phyloP scores from a whole-genome alignment of 1,139 yeast species.

The Meyerozyma athensensis region DNA sequence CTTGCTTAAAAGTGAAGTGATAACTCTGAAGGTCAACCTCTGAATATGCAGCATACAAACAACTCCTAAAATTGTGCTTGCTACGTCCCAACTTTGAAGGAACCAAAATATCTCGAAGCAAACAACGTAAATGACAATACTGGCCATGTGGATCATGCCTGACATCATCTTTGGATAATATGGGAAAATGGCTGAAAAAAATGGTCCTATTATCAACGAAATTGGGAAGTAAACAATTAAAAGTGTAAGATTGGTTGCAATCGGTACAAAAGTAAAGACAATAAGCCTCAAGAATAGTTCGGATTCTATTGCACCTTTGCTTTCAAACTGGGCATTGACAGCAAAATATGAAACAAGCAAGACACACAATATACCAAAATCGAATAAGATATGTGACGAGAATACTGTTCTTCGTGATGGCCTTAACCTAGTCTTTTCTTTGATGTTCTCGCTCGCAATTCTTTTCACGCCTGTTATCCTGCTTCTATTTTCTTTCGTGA shows the following conservation, averaged over 20 bases:
- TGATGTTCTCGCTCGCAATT: slow-evolving; percentile 18
- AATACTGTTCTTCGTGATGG: slow-evolving; percentile 38
- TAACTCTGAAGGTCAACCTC: slow-evolving; percentile 35
- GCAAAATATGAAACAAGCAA: slow-evolving; percentile 40
- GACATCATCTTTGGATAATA: slow-evolving; percentile 44
- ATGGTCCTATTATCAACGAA: slow-evolving; percentile 46
- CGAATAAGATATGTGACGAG: slow-evolving; percentile 26
- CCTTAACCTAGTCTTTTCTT: slow-evolving; percentile 14
- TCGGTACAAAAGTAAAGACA: slow-evolving; percentile 43
- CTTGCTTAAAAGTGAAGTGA: slow-evolving; percentile 39
- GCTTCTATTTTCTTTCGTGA: slow-evolving; percentile 21
- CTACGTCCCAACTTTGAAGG: slow-evolving; percentile 49
- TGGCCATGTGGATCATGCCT: slow-evolving; percentile 37
- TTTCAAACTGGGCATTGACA: slow-evolving; percentile 41
- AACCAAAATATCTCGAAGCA: slow-evolving; percentile 49
- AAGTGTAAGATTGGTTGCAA: slow-evolving; percentile 37
- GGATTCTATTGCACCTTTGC: slow-evolving; percentile 22
- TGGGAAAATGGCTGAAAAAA: slow-evolving; percentile 28
- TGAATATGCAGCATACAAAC: slow-evolving; percentile 40
- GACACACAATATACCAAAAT: slow-evolving; percentile 20
- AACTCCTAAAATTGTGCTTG: slow-evolving; percentile 46
- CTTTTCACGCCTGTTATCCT: slow-evolving; percentile 40
- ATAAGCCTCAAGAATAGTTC: slow-evolving; percentile 36
- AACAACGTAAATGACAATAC: slow-evolving; percentile 37
- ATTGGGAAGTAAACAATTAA: slow-evolving; percentile 35